Base-by-base conservation (phyloP, 2,329 filamentous ascomycete species). In the Cladosporium sphaerospermum region DNA sequence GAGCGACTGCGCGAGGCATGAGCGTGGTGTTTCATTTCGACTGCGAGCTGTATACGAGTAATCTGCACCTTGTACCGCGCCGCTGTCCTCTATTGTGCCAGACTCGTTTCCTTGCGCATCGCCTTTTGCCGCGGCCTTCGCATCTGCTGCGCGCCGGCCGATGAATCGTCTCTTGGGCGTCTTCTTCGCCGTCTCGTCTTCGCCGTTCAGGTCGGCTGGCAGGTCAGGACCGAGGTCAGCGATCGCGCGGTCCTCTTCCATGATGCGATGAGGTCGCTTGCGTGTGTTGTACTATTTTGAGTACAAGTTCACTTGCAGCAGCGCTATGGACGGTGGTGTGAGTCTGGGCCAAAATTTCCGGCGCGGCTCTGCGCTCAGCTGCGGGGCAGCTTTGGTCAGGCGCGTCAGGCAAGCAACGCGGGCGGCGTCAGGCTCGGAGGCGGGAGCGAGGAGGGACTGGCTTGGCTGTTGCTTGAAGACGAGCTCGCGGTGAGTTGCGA, bases 101-200 rank as follows among this genome's bases (percentile, higher is more conserved):
- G 70, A 70, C 34, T 37, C 48, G 28, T 64, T 59, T 9, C 49
- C 56, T 58, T 67, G 70, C 65, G 74, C 76, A 54, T 69, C 66
- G 37, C 64, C 62, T 60, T 65, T 72, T 64, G 75, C 78, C 54
- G 76, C 71, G 39, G 79, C 74, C 61, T 81, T 78, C 63, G 84
- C 81, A 56, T 82, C 78, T 8, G 88, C 88, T 18, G 88, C 81
- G 62, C 85, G 83, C 60, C 89, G 80, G 31, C 93, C 93, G 14
- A 99, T 86, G 61, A 99, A 99, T 54, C 92, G 82, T 71, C 92
- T 91, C 75, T 88, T 95, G 18, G 93, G 93, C 64, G 92, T 86
- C 66, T 79, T 88, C 45, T 72, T 69, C 1, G 67, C 67, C 16
- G 75, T 61, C 6, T 70, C 70, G 19, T 74, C 69, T 55, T 77